A percentile compares a stretch with the other conserved stretches of the same genome.
These are phyloP conservation scores for Suillus variegatus DNA, from an alignment of 768 basidiomycete species.

Conservation along the genomic window DNA sequence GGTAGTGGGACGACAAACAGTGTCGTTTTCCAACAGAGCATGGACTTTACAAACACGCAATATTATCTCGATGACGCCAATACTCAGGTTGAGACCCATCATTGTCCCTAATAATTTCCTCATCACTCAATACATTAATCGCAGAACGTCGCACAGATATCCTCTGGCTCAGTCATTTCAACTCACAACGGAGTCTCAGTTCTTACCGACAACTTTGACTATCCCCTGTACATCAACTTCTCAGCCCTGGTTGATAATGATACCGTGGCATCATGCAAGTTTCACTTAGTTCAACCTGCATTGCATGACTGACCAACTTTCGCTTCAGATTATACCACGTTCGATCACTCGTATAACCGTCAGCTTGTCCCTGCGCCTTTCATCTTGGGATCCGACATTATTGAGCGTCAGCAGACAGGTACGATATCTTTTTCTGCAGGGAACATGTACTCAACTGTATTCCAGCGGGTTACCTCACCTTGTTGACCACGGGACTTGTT, in stretches of 20 bases:
- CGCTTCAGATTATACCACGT: conserved; percentile 45
- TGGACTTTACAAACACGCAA: conserved; percentile 65
- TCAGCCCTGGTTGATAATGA: conserved; percentile 34
- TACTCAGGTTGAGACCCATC: conserved; percentile 31
- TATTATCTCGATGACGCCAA: conserved; percentile 51
- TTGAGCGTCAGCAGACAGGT: conserved; percentile 62
- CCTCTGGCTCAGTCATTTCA: conserved; percentile 47
- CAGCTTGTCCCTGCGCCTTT: conserved; percentile 58
- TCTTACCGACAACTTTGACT: conserved; percentile 53
- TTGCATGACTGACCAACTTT: conserved; percentile 5
- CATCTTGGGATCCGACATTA: conserved; percentile 56
- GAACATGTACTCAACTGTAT: conserved; percentile 1
- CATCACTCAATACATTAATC: neutral
- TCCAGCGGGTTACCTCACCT: conserved; percentile 52
- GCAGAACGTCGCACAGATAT: conserved; percentile 52
- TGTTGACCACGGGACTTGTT: conserved; percentile 43
- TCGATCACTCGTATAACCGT: conserved; percentile 74
- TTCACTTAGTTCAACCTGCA: neutral
- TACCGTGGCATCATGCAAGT: conserved; percentile 22
- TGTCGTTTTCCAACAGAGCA: conserved; percentile 62
- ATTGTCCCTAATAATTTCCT: neutral
- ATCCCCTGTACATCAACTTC: conserved; percentile 50
- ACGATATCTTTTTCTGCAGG: conserved; percentile 17
- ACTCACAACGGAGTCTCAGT: conserved; percentile 47
- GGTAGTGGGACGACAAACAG: conserved; percentile 59